Evolutionary conservation across 2,329 filamentous ascomycete genomes (phyloP), one percentile per base, ranked within the genome.

Genomic region (Diaporthe velutina): DNA sequence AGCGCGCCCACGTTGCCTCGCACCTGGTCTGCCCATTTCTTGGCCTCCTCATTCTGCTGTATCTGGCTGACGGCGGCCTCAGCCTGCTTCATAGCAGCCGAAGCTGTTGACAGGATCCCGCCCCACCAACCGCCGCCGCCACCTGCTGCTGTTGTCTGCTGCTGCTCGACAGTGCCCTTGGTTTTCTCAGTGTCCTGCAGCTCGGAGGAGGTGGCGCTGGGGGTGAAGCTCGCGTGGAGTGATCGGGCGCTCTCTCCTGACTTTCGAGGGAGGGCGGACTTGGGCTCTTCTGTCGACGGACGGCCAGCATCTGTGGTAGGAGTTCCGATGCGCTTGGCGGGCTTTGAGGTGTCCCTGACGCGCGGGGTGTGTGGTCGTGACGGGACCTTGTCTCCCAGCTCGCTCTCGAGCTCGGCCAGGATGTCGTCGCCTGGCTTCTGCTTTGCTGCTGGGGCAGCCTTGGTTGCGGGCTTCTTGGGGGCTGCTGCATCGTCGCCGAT

Each of bases 41-140:
- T 96, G 70, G 96, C 97, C 83, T 99, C 97, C 82, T 98, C 95
- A 80, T 98, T 98, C 82, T 97, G 93, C 83, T 98, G 95, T 64
- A 99, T 96, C 83, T 98, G 95, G 83, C 96, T 98, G 77, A 98
- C 96, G 0, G 96, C 93, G 10, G 93, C 95, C 84, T 98, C 96
- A 61, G 97, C 96, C 83, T 96, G 95, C 87, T 97, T 98, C 85
- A 97, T 92, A 35, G 93, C 94, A n/a, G 94, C 93, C 4, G 93
- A 91, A 48, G 95, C 95, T 0, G 95, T 96, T 55, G 94, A 94
- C 80, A 97, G 90, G 70, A 98, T 85, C 30, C 95, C 93, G 81
- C 95, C 94, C 93, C 91, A 55, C 61, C 80, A 67, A 19, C 73
- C 55, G 78, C 79, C 75, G 74, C 76, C 73, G 78, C 76, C 74